Conservation (phyloP, 2,329 filamentous ascomycete genomes). For the Sclerotinia spermophila region DNA sequence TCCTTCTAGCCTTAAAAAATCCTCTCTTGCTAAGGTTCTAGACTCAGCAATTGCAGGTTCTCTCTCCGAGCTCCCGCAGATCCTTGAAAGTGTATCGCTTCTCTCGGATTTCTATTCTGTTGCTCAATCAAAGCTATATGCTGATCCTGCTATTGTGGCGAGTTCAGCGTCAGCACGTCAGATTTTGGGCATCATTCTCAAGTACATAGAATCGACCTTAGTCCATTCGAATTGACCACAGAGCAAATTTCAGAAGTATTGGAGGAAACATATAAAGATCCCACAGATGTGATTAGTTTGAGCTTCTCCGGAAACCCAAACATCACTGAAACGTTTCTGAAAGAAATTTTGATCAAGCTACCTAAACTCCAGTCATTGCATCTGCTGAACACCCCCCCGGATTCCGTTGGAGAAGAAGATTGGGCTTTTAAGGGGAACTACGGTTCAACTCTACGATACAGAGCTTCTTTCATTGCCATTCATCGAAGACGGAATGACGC, state of each 20-base stretch:
- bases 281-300: neutral
- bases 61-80: neutral
- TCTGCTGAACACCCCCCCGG: constrained; percentile 3
- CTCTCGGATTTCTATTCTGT: constrained; percentile 11
- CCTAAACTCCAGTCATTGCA: neutral
- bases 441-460: constrained; percentile 8
- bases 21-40: neutral
- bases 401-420: neutral
- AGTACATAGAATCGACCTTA: constrained; percentile 10
- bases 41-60: neutral
- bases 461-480: constrained; percentile 8
- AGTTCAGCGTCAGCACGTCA: constrained; percentile 7
- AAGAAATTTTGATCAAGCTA: neutral
- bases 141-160: neutral
- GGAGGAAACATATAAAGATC: neutral
- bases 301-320: constrained; percentile 14
- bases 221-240: neutral
- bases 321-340: neutral
- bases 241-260: constrained; percentile 7
- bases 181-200: neutral
- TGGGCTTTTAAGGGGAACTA: neutral
- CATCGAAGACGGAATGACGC: neutral
- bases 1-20: neutral
- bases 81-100: constrained; percentile 5
- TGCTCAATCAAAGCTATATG: constrained; percentile 10